Evolutionary conservation across 495 filamentous ascomycete genomes (phyloP).

Genomic region (Hypoxylon lienhwacheense): DNA sequence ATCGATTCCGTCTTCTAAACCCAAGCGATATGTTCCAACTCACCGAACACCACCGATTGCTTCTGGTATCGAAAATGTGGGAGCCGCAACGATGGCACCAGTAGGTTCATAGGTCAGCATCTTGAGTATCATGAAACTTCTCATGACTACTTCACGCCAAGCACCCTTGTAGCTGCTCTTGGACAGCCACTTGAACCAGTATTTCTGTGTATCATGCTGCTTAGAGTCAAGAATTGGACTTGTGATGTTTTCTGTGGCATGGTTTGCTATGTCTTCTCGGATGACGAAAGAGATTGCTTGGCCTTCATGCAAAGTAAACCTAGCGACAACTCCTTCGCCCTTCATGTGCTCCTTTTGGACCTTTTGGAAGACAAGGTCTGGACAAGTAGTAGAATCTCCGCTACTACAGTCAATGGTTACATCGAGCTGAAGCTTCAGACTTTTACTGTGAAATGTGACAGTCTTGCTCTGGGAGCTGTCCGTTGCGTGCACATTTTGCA

Average conservation of each 20-base stretch:
- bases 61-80: slow-evolving; percentile 68
- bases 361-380: slow-evolving; percentile 54
- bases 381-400: slow-evolving; percentile 48
- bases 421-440: slow-evolving; percentile 63
- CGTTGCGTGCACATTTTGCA: slow-evolving; percentile 42
- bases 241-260: slow-evolving; percentile 56
- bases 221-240: slow-evolving; percentile 56
- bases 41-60: slow-evolving; percentile 65
- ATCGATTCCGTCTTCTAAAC: not conserved
- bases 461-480: slow-evolving; percentile 55
- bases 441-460: slow-evolving; percentile 60
- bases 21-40: slow-evolving; percentile 2
- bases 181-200: slow-evolving; percentile 71
- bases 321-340: slow-evolving; percentile 62
- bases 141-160: slow-evolving; percentile 67
- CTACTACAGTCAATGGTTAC: slow-evolving; percentile 63
- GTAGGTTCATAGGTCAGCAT: slow-evolving; percentile 66
- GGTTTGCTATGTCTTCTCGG: slow-evolving; percentile 56
- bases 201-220: slow-evolving; percentile 66
- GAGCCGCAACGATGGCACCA: slow-evolving; percentile 53
- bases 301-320: slow-evolving; percentile 60
- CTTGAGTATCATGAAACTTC: slow-evolving; percentile 71
- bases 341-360: slow-evolving; percentile 54
- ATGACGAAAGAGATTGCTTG: slow-evolving; percentile 69
- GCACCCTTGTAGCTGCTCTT: slow-evolving; percentile 69